These are phyloP conservation scores for Balakata baccata DNA, from an alignment of 345 rosid species.

Conservation along the genomic window DNA sequence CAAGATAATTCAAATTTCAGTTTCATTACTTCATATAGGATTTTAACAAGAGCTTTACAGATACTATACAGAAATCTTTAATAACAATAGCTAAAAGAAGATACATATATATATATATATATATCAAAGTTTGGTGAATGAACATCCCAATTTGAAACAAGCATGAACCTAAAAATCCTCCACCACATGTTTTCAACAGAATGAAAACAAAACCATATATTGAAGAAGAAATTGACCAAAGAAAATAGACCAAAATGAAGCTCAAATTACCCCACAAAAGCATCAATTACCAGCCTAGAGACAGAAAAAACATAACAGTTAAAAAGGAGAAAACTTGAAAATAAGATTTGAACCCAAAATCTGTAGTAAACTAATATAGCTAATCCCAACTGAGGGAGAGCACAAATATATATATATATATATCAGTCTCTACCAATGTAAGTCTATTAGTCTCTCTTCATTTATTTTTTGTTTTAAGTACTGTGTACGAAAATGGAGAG, in stretches of 20 bases:
- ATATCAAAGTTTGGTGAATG: background rate
- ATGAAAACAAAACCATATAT: background rate
- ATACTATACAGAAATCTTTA: background rate
- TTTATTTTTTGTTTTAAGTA: too few species aligned
- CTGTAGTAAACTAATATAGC: background rate
- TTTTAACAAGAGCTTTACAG: background rate
- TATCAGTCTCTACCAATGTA: too few species aligned
- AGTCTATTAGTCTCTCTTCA: too few species aligned
- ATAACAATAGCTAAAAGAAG: background rate
- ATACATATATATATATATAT: background rate
- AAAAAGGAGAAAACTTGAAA: background rate
- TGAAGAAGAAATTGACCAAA: background rate
- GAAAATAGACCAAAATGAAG: constrained; percentile 5
- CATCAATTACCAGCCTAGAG: constrained; percentile 7
- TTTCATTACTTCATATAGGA: background rate
- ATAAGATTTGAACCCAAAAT: background rate
- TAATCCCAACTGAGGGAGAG: background rate
- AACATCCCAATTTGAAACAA: background rate
- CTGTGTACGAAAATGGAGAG: background rate
- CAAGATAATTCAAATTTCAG: background rate
- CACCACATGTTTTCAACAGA: background rate
- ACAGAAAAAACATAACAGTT: background rate
- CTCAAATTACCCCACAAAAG: background rate
- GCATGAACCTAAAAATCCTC: background rate
- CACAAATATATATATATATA: too few species aligned